Base-by-base conservation (phyloP, 257 asterid species). In the Salvia splendens region DNA sequence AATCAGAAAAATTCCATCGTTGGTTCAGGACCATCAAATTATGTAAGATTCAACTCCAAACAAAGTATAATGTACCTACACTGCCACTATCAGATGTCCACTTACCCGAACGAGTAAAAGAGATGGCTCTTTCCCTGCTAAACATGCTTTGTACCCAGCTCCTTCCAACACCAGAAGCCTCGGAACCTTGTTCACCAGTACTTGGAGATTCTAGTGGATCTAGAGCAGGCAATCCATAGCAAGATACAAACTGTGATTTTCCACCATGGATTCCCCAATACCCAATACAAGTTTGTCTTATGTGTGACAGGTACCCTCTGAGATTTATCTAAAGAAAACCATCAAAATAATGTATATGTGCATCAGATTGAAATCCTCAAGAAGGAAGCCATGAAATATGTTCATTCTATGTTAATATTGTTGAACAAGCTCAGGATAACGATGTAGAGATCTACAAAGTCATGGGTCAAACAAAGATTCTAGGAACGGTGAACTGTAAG, bases 91-190 rank as follows among this genome's bases (percentile, higher is more conserved):
- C 89, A 51, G 86, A 87, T 65, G 81, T 69, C 84, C 80, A 79
- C 71, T 73, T 87, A 67, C 96, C 15, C 64, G 64, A 73, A 46
- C 91, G 95, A 74, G 84, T 75, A 65, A 87, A 91, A 51, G 96
- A 85, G 80, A 77, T 73, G 61, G 89, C 75, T 79, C 89, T 83
- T 50, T 89, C 96, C 76, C 95, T 79, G 84, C 95, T 89, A 82
- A 91, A 91, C 98, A 91, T 91, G 87, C 98, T 91, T 73, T 91
- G 98, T n/a, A 91, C 98, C 98, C 98, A 87, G 80, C 96, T 91
- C 77, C 98, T 86, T 71, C 98, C 97, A 64, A 82, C 87, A 75
- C 81, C 93, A 65, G 96, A 76, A 62, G 84, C 98, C 83, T 91
- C 96, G 24, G 95, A 79, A 49, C 91, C 84, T 81, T 84, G 90